Base-by-base conservation (phyloP, 1,139 yeast genomes). In the Candida smagusa region DNA sequence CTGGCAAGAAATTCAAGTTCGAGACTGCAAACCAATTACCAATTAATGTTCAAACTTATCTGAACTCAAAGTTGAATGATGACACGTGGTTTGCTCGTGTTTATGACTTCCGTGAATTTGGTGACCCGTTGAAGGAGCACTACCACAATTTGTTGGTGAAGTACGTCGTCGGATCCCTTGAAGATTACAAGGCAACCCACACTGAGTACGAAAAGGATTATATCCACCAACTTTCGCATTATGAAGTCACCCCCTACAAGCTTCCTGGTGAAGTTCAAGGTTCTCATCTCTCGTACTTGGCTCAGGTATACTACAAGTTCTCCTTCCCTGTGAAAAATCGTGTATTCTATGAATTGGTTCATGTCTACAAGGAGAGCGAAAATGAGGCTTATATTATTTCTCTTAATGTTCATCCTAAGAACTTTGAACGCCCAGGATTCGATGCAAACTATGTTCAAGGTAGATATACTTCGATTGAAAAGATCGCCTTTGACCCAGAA, bases 281-380 rank as follows among this genome's bases (percentile, higher is more conserved):
- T n/a, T 30, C 40, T 7, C 33, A 41, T 12, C 25, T 49, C 22
- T 41, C 58, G 9, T 56, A 56, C 42, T 43, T 53, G 41, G 53
- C 51, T 2, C 53, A 46, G 48, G 65, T 77, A 19, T 65, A 61
- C 40, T 79, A 79, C 58, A 60, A 62, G 45, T 67, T 79, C 38
- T 80, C 76, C 9, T 66, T 65, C 44, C 77, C 80, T 3, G 59
- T 79, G 43, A 56, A 54, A 24, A 56, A 51, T 34, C 48, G 92
- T 22, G 78, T 77, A 36, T 81, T 84, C 65, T 72, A 79, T 45
- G 79, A 80, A 37, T 72, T 81, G 68, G 63, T 82, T 13, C 68
- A 74, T 37, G 60, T 79, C 3, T 55, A 58, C 31, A 66, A 63
- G 30, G 52, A 57, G 11, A 58, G 63, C 22, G 56, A 51, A 5